Evolutionary conservation across 306 rosid genomes (phyloP).

Genomic region (Lablab purpureus): DNA sequence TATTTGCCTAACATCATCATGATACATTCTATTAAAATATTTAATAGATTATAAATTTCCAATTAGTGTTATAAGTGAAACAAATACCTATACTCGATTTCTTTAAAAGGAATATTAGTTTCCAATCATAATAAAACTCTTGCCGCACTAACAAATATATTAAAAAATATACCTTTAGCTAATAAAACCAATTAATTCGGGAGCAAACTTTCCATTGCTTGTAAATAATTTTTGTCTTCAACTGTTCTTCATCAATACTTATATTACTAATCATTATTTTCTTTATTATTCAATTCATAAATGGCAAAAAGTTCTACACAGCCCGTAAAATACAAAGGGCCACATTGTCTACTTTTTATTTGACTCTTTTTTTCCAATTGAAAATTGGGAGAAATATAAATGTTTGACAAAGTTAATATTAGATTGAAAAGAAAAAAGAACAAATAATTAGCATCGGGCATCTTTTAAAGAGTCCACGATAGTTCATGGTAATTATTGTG

Average conservation of each 20-base stretch:
- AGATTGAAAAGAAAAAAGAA: neutral
- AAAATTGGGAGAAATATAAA: neutral
- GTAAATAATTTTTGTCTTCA: neutral
- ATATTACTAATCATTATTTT: neutral
- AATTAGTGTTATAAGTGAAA: no score
- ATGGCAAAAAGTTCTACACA: neutral
- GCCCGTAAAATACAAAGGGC: neutral
- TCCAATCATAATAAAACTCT: neutral
- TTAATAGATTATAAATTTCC: no score
- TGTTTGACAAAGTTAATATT: no score
- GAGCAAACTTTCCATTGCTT: neutral
- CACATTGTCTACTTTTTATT: neutral
- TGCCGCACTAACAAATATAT: neutral
- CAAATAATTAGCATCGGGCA: neutral
- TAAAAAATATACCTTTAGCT: neutral
- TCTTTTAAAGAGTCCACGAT: neutral
- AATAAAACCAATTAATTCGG: neutral
- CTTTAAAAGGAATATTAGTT: no score
- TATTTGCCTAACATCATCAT: no score
- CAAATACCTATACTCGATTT: no score
- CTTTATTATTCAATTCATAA: neutral
- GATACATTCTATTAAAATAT: no score
- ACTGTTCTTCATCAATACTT: neutral
- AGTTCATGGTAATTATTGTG: conserved; percentile 16
- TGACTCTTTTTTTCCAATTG: neutral